Conservation (phyloP, 495 filamentous ascomycete genomes). For the Penicillium coprophilum region DNA sequence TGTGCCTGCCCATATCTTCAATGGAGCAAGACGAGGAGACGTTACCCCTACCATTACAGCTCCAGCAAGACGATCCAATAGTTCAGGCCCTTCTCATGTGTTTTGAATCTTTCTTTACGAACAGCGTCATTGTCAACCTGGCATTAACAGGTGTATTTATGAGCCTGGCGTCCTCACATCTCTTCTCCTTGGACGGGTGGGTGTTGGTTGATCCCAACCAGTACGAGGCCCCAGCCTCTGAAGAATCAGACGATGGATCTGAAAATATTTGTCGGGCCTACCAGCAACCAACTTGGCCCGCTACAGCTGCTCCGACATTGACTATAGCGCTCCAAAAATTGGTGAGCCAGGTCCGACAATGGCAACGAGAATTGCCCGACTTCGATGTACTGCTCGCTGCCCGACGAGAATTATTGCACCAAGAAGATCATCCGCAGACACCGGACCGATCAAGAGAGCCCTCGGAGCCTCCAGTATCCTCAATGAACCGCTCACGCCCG, state of each 20-base stretch:
- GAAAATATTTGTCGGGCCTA: conserved; percentile 34
- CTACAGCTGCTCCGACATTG: conserved; percentile 38
- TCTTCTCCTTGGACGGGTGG: conserved; percentile 84
- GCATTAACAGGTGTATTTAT: conserved; percentile 79
- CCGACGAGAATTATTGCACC: conserved; percentile 53
- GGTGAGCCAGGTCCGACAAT: conserved; percentile 62
- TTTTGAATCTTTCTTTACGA: conserved; percentile 77
- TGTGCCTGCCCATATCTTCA: conserved; percentile 35
- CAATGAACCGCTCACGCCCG: conserved; percentile 45
- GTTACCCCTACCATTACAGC: conserved; percentile 33
- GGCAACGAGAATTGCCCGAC: conserved; percentile 67
- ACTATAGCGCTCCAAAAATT: conserved; percentile 49
- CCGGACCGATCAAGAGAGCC: conserved; percentile 23
- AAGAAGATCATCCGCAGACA: conserved; percentile 27
- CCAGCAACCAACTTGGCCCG: conserved; percentile 40
- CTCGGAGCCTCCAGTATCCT: conserved; percentile 23
- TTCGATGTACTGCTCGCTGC: conserved; percentile 76
- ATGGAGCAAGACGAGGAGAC: conserved; percentile 30
- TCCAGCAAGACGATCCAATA: conserved; percentile 73
- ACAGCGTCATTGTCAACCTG: conserved; percentile 87
- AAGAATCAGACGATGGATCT: conserved; percentile 18
- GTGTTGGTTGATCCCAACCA: conserved; percentile 68
- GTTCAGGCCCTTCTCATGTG: conserved; percentile 67
- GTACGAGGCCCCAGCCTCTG: conserved; percentile 26
- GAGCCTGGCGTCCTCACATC: conserved; percentile 78